Base-by-base conservation (phyloP, 2,329 filamentous ascomycete species). In the Clonostachys solani region DNA sequence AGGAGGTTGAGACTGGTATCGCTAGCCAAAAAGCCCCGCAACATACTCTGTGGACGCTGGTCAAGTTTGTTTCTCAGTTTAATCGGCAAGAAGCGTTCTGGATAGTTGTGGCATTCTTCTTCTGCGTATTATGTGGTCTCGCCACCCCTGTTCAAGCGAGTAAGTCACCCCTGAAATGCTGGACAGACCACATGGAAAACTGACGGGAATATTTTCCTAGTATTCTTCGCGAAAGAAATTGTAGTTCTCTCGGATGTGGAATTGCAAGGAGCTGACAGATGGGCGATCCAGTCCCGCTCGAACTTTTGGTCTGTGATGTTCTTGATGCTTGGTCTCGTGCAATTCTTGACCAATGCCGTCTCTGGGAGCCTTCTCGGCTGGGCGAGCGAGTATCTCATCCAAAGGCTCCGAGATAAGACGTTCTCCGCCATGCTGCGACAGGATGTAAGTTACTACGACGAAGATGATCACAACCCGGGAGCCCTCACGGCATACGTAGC, bases 291-390 rank as follows among this genome's bases (percentile, higher is more conserved):
- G 54, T 72, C 77, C n/a, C 80, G 92, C 50, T 84, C 87, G 17
- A 82, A 90, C 60, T 96, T 95, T 64, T 96, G 90, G 90, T 85
- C 83, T 48, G 71, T 84, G 57, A 95, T 96, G 90, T 96, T 86
- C 65, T 77, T 92, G 52, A 91, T 95, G 78, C 75, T 96, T 47
- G 91, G 83, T 4, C 66, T 89, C 46, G 81, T 87, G 9, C 81
- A 88, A 60, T 80, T 95, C 49, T 63, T 92, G 46, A 75, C 84
- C 6, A 89, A 87, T 56, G 65, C 77, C 17, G 65, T 71, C 7
- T 87, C 92, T 58, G 90, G 90, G 44, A 58, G 87, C 45, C 73
- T 84, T 3, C 92, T 99, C 56, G 92, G 89, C n/a, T 84, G 83
- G 58, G 92, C 89, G 68, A 94, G 90, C 15, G 90, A 95, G 69